Evolutionary conservation across 148 eudicot genomes (phyloP), one percentile per base, ranked within the genome.

Genomic region (Camellia sinensis): DNA sequence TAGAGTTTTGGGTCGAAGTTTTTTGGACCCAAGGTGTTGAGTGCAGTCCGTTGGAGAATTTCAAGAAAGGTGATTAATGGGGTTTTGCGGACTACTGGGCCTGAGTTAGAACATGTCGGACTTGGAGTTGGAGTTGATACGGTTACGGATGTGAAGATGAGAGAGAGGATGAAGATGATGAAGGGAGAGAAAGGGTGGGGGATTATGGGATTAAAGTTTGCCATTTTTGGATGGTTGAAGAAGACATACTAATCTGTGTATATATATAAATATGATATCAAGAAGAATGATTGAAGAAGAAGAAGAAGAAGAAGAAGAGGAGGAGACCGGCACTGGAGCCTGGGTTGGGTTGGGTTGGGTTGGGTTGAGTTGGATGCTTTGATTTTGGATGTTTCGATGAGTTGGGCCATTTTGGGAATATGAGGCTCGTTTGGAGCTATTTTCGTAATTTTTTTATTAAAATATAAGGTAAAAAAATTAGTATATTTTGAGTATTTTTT

Each of bases 1-100:
- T 91, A 95, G 12, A 79, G 83, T 72, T 95, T 94, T 1, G 98
- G 95, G 79, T 94, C 98, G 79, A 88, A 94, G 19, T 82, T 82
- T 1, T 71, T 79, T 76, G 65, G 82, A 40, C 98, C 98, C 83
- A 83, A 90, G 4, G 95, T 86, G 7, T 75, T 73, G 2, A 92
- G 87, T 3, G 98, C 98, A 19, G 90, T 85, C 71, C 81, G 83
- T 82, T 92, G 98, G 7, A 94, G 22, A 40, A 50, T 74, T 74
- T 89, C 89, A 21, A 93, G 91, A 80, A 90, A 90, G 29, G 64
- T 50, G 73, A 92, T 81, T 9, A 95, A 83, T 22, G 94, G 89
- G 41, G 84, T 87, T 40, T 90, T 82, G 71, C 90, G 81, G 4
- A 86, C 81, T 44, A 87, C 88, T 3, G 87, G 90, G 72, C 91